phyloP scores from a whole-genome alignment of 2,329 filamentous ascomycete genomes.

The Rhinocladiella similis region DNA sequence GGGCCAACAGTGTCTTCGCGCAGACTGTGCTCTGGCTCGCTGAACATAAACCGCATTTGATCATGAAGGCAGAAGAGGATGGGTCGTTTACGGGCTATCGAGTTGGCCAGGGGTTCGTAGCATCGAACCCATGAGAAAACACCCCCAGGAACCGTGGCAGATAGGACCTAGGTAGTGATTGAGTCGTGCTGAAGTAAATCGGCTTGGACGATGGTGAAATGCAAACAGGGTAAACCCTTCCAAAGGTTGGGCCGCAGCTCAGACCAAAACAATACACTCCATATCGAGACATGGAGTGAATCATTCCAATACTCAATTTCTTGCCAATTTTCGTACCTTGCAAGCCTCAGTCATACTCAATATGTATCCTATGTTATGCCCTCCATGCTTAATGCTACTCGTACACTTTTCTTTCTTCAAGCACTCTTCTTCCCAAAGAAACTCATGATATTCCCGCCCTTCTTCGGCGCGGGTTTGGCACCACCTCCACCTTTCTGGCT shows the following conservation, averaged over 20 bases:
- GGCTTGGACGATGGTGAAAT: too few relatives aligned
- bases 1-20: slow-evolving; percentile 96
- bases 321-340: too few relatives aligned
- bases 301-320: too few relatives aligned
- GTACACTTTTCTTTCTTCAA: neutral
- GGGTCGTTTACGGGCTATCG: slow-evolving; percentile 38
- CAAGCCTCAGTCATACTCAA: too few relatives aligned
- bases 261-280: too few relatives aligned
- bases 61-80: slow-evolving; percentile 68
- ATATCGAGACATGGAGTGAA: too few relatives aligned
- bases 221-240: too few relatives aligned
- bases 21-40: slow-evolving; percentile 89
- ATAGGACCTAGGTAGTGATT: neutral
- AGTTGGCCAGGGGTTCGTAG: slow-evolving; percentile 25
- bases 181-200: too few relatives aligned
- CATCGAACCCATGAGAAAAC: neutral
- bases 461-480: slow-evolving; percentile 37
- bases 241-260: too few relatives aligned
- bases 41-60: slow-evolving; percentile 79
- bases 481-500: slow-evolving; percentile 22
- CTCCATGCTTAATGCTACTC: neutral
- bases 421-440: slow-evolving; percentile 77
- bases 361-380: neutral
- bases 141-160: neutral
- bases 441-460: slow-evolving; percentile 79